Evolutionary conservation across 2,329 filamentous ascomycete genomes (phyloP).

Genomic region (Leptodontidium sp.): DNA sequence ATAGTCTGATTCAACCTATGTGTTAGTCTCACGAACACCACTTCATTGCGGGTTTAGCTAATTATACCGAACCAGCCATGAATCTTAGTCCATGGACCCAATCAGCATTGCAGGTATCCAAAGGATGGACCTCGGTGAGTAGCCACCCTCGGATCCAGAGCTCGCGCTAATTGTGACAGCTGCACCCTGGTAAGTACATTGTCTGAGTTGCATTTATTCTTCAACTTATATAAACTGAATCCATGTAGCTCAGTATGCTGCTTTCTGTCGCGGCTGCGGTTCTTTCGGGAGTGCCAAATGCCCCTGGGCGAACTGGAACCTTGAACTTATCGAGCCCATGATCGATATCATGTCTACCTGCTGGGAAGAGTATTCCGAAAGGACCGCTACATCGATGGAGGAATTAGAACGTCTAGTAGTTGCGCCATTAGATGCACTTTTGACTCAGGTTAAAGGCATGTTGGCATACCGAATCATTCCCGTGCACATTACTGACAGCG

Average conservation of each 20-base stretch:
- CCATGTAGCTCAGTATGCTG: background rate
- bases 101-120: too few species aligned
- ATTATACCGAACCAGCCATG: background rate
- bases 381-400: background rate
- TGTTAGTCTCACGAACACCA: background rate
- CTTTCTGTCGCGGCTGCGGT: constrained; percentile 6
- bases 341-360: constrained; percentile 2
- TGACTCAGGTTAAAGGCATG: constrained; percentile 18
- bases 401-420: background rate
- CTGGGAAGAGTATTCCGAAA: constrained; percentile 5
- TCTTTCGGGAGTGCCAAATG: constrained; percentile 10
- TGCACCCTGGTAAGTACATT: too few species aligned
- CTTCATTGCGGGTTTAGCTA: background rate
- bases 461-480: background rate
- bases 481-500: background rate
- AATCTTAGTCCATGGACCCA: too few species aligned
- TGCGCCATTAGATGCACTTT: background rate
- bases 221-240: background rate
- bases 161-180: too few species aligned
- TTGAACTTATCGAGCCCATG: constrained; percentile 19
- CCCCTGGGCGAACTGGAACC: constrained; percentile 15
- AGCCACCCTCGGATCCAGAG: too few species aligned
- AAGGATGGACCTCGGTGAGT: too few species aligned
- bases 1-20: background rate
- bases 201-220: too few species aligned